A percentile compares a stretch with the other conserved stretches of the same genome.
Evolutionary conservation across 2,329 filamentous ascomycete genomes (phyloP).

Genomic region (Lachnum nothofagi): DNA sequence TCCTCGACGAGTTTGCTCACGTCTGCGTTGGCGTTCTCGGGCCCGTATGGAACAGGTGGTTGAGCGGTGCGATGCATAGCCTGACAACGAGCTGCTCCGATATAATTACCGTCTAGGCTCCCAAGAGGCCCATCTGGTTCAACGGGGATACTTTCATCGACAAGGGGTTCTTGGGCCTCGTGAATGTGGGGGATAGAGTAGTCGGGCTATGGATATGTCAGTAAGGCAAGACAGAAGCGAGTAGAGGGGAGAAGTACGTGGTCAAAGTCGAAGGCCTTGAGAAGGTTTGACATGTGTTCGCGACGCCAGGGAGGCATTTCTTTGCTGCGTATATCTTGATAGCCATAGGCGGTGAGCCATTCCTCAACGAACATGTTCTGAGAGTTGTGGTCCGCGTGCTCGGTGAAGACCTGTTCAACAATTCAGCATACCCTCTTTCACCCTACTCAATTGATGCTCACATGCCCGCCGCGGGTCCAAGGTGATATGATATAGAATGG

Average conservation of each 20-base stretch:
- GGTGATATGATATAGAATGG: slow-evolving; percentile 53
- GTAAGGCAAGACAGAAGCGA: slow-evolving; percentile 8
- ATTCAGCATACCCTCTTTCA: no score
- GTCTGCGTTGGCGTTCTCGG: slow-evolving; percentile 33
- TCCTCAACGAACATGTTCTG: slow-evolving; percentile 49
- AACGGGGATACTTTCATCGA: not conserved
- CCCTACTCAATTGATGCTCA: no score
- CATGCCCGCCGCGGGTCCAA: slow-evolving; percentile 48
- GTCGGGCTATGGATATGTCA: slow-evolving; percentile 35
- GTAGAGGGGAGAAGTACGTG: slow-evolving; percentile 2
- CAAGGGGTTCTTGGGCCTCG: slow-evolving; percentile 22
- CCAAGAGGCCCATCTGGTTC: slow-evolving; percentile 4
- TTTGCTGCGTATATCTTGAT: slow-evolving; percentile 32
- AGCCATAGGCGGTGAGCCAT: slow-evolving; percentile 41
- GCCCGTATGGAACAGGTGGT: slow-evolving; percentile 45
- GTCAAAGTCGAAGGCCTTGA: slow-evolving; percentile 42
- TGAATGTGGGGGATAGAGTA: slow-evolving; percentile 44
- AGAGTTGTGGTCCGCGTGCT: slow-evolving; percentile 51
- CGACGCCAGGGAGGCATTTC: slow-evolving; percentile 43
- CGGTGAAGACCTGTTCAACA: slow-evolving; percentile 52
- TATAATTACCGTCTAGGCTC: slow-evolving; percentile 38
- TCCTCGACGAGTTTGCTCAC: slow-evolving; percentile 41
- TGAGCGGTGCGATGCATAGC: slow-evolving; percentile 34
- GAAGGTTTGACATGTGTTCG: slow-evolving; percentile 43
- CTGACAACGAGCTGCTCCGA: slow-evolving; percentile 43